Conservation (phyloP, 306 rosid species). For the Cicer chorassanicum region DNA sequence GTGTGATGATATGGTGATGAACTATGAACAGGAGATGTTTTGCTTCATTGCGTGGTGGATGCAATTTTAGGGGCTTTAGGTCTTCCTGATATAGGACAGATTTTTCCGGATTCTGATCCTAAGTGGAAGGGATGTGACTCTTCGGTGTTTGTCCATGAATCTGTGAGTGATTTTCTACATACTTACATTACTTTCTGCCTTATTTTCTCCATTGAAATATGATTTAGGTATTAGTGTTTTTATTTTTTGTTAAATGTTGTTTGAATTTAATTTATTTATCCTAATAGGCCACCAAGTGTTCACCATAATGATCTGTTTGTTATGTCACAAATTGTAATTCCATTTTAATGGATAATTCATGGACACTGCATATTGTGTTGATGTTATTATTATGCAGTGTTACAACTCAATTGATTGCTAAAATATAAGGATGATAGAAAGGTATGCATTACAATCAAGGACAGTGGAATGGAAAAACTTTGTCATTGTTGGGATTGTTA, state of each 20-base stretch:
- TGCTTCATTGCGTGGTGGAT: slow-evolving; percentile 96
- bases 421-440: neutral
- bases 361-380: neutral
- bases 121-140: slow-evolving; percentile 92
- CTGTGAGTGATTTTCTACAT: slow-evolving; percentile 62
- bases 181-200: neutral
- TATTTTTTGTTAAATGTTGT: neutral
- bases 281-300: neutral
- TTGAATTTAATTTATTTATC: slow-evolving; percentile 13
- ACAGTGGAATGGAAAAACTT: neutral
- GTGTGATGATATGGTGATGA: neutral
- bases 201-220: slow-evolving; percentile 3
- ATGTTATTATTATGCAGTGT: slow-evolving; percentile 29
- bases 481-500: neutral
- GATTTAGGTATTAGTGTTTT: neutral
- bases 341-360: slow-evolving; percentile 3
- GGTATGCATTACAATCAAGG: neutral
- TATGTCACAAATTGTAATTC: neutral
- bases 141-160: slow-evolving; percentile 80
- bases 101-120: slow-evolving; percentile 90
- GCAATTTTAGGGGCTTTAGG: slow-evolving; percentile 93
- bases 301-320: slow-evolving; percentile 5
- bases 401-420: slow-evolving; percentile 1
- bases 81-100: slow-evolving; percentile 94
- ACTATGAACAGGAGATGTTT: slow-evolving; percentile 72